A percentile compares a stretch with the other conserved stretches of the same genome.
Evolutionary conservation across 306 rosid species (phyloP).

Genomic region (Prunus armeniaca): DNA sequence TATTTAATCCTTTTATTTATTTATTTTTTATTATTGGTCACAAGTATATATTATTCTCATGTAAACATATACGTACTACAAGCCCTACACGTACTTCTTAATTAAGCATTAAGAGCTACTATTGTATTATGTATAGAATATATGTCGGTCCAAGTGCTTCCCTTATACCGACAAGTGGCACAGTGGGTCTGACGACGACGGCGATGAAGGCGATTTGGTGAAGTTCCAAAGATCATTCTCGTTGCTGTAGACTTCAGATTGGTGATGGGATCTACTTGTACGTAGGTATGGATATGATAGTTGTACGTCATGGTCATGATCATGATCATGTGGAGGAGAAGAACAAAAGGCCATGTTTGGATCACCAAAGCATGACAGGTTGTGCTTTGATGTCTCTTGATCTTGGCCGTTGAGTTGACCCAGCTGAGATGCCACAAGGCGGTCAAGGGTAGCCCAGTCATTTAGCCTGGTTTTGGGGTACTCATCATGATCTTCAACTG

Average conservation of each 20-base stretch:
- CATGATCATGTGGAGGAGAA: slow-evolving; percentile 7
- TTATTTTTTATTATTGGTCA: background rate
- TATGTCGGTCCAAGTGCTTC: slow-evolving; percentile 16
- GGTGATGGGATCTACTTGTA: slow-evolving; percentile 18
- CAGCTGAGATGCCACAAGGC: slow-evolving; percentile 44
- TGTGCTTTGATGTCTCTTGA: slow-evolving; percentile 31
- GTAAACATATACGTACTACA: slow-evolving; percentile 7
- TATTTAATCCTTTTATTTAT: background rate
- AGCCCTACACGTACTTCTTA: background rate
- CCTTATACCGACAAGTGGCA: slow-evolving; percentile 56
- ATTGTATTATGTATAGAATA: background rate
- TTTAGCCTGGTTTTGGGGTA: slow-evolving; percentile 11
- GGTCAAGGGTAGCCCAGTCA: slow-evolving; percentile 51
- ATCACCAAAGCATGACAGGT: slow-evolving; percentile 33
- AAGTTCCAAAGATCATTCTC: slow-evolving; percentile 46
- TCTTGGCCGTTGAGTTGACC: slow-evolving; percentile 50
- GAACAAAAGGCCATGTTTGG: slow-evolving; percentile 29
- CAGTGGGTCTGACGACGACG: slow-evolving; percentile 47
- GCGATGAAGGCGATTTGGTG: slow-evolving; percentile 33
- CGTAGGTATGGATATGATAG: slow-evolving; percentile 31
- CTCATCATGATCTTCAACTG: slow-evolving; percentile 7
- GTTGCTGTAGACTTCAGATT: slow-evolving; percentile 23
- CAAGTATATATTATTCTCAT: background rate
- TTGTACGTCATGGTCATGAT: slow-evolving; percentile 27
- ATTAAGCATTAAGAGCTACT: background rate